Evolutionary conservation across 371 early-diverging fungal genomes (phyloP), one percentile per base, ranked within the genome.

Genomic region (Actinomortierella ambigua): DNA sequence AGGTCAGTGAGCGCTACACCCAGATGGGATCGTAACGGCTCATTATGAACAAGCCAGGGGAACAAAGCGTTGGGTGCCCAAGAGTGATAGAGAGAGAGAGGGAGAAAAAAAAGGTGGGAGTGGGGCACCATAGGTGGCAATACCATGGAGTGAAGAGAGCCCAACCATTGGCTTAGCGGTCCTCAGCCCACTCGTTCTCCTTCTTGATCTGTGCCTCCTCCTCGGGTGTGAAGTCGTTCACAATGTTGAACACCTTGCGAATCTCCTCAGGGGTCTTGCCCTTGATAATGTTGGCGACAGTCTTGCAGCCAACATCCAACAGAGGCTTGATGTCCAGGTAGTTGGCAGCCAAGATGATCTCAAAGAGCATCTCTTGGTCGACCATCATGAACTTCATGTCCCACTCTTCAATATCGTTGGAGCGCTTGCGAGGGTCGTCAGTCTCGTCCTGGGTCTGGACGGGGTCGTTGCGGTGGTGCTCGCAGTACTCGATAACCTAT

Each of bases 211-310:
- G 89, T 53, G 89, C 95, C 81, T 92, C 94, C 78, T 98, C 97
- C 81, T 97, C 98, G n/a, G 92, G 91, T 1, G 96, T 97, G 68
- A 97, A 97, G 79, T 97, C 98, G 73, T 93, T 93, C 55, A 85
- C 85, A 66, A 98, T 96, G 79, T 95, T 96, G 83, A 98, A 98
- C 57, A 87, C 88, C 67, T 90, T 90, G 62, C 98, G 88, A 65
- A 97, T 95, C 69, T 98, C 96, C 76, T 97, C 95, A 15, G 95
- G 91, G 24, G 89, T 85, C 84, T 96, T 97, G 51, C 76, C 96
- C 71, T 94, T 94, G 82, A 98, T 97, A 95, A 96, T 94, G 77
- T 96, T 96, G 58, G 98, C 98, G 53, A 97, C 95, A n/a, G 93
- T 97, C 84, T 96, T 97, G 84, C 98, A 98, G 26, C 95, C 95